These are phyloP conservation scores for Penicillium sp. DNA, from an alignment of 2,329 filamentous ascomycete species.

Conservation along the genomic window DNA sequence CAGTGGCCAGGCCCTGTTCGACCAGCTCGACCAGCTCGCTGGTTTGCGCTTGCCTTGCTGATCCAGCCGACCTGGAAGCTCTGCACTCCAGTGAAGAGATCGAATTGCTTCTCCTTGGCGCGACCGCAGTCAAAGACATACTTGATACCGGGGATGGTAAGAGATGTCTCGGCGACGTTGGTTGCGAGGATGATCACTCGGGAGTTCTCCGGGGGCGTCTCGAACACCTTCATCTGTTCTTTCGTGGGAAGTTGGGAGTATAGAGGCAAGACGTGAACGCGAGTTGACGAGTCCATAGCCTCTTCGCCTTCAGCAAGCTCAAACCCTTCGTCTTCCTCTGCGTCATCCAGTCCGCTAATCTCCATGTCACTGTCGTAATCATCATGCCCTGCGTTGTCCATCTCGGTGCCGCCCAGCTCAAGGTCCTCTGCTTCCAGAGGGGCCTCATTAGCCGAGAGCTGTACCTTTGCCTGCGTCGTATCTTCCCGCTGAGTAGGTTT, in stretches of 20 bases:
- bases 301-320: conserved; percentile 58
- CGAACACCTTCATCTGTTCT: conserved; percentile 88
- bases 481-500: conserved; percentile 51
- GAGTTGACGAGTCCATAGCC: conserved; percentile 57
- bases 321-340: conserved; percentile 63
- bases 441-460: conserved; percentile 71
- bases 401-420: conserved; percentile 64
- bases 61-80: conserved; percentile 96
- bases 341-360: conserved; percentile 59
- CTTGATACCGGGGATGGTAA: conserved; percentile 91
- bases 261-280: conserved; percentile 85
- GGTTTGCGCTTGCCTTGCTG: conserved; percentile 91
- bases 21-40: conserved; percentile 88
- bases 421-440: conserved; percentile 83
- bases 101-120: conserved; percentile 87
- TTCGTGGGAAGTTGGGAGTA: conserved; percentile 89
- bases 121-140: conserved; percentile 96
- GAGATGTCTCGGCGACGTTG: conserved; percentile 93
- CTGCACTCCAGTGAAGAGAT: conserved; percentile 84
- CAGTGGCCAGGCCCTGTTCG: conserved; percentile 95
- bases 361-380: conserved; percentile 57
- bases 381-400: conserved; percentile 50
- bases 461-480: conserved; percentile 63
- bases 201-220: conserved; percentile 75
- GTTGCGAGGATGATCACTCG: conserved; percentile 87